A percentile compares a stretch with the other conserved stretches of the same genome.
Conservation (phyloP, 225 moss, liverwort and hornwort genomes). For the Sphagnum tenellum region DNA sequence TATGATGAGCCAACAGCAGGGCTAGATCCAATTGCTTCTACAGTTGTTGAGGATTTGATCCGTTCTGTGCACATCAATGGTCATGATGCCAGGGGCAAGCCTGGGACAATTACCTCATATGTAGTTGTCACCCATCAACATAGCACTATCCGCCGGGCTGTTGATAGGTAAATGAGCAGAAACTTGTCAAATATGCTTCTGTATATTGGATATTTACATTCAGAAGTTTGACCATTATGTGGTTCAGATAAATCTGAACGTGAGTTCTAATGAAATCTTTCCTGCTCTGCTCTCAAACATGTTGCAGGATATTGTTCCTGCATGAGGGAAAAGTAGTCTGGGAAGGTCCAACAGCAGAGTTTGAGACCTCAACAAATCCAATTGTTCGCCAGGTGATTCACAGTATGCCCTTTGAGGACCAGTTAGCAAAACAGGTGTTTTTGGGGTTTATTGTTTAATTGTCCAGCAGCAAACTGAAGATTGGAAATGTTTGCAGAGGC, state of each 20-base stretch:
- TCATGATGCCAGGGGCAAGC: constrained; percentile 78
- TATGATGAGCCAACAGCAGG: constrained; percentile 98
- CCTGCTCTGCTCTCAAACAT: too few relatives aligned
- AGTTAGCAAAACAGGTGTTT: too few relatives aligned
- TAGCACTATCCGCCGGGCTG: constrained; percentile 87
- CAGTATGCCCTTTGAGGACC: too few relatives aligned
- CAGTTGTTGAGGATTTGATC: constrained; percentile 94
- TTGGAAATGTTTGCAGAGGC: too few relatives aligned
- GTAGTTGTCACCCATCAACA: constrained; percentile 98
- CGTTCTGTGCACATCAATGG: constrained; percentile 90
- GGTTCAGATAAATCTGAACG: too few relatives aligned
- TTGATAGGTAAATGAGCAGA: constrained; percentile 55
- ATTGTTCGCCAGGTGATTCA: constrained; percentile 82
- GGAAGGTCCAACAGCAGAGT: constrained; percentile 80
- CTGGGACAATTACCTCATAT: constrained; percentile 89
- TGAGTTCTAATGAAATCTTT: neutral
- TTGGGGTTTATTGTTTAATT: too few relatives aligned
- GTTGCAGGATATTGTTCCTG: constrained; percentile 71
- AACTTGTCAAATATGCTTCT: too few relatives aligned
- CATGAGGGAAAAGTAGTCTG: constrained; percentile 88
- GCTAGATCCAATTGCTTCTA: constrained; percentile 93
- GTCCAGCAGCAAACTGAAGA: too few relatives aligned
- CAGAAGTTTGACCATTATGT: too few relatives aligned
- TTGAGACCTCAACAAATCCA: constrained; percentile 72
- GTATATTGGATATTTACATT: too few relatives aligned